These are phyloP conservation scores for Nakazawaea siamensis DNA, from an alignment of 805 yeast species.

Conservation along the genomic window DNA sequence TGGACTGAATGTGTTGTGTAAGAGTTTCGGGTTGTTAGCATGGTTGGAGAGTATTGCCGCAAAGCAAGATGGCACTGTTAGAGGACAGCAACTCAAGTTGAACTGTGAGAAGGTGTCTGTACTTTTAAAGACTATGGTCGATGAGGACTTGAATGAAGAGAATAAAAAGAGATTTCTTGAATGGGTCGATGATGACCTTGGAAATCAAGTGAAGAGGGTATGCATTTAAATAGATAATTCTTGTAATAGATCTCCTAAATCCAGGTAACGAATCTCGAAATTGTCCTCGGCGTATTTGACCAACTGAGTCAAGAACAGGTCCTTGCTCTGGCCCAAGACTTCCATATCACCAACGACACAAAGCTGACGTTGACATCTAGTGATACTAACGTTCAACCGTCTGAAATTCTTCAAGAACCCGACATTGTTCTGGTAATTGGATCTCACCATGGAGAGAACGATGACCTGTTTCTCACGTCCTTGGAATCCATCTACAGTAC, in stretches of 20 bases:
- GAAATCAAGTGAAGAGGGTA: conserved; percentile 37
- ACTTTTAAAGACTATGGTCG: conserved; percentile 28
- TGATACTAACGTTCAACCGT: conserved; percentile 88
- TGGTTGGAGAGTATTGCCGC: conserved; percentile 25
- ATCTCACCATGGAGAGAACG: conserved; percentile 71
- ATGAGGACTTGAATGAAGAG: conserved; percentile 23
- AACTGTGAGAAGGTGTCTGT: conserved; percentile 38
- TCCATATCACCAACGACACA: conserved; percentile 86
- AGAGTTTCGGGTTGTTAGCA: conserved; percentile 45
- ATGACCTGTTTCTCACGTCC: conserved; percentile 92
- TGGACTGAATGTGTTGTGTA: conserved; percentile 50
- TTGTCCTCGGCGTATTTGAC: conserved; percentile 58
- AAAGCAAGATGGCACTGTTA: conserved; percentile 3
- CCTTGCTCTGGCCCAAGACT: conserved; percentile 38
- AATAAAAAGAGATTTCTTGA: conserved; percentile 47
- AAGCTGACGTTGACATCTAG: conserved; percentile 79
- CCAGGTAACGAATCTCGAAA: conserved; percentile 64
- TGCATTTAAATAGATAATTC: not conserved
- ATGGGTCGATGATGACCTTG: conserved; percentile 52
- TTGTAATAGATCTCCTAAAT: conserved; percentile 24
- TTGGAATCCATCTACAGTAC: conserved; percentile 95
- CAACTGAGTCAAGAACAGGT: conserved; percentile 55
- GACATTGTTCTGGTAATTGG: conserved; percentile 60
- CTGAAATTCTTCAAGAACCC: conserved; percentile 78
- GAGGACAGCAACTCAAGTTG: conserved; percentile 25